phyloP scores from a whole-genome alignment of 768 basidiomycete genomes.

The Lanmaoa rubissima region DNA sequence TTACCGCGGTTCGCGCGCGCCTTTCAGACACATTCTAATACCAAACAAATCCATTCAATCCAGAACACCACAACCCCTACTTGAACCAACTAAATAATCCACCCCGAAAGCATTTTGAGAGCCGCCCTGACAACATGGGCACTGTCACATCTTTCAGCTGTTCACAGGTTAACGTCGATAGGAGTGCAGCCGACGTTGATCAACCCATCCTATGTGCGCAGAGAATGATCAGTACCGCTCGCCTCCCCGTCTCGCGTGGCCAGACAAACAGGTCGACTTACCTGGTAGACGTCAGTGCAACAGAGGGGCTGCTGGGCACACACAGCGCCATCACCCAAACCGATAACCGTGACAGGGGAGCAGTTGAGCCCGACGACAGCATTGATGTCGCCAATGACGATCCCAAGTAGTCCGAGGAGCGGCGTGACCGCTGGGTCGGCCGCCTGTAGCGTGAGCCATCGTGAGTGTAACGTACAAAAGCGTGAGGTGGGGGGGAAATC shows the following conservation, averaged over 20 bases:
- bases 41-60: not conserved
- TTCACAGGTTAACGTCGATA: slow-evolving; percentile 2
- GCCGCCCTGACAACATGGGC: not conserved
- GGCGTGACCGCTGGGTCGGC: not conserved
- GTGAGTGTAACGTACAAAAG: not conserved
- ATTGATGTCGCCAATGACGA: not conserved
- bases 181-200: slow-evolving; percentile 15
- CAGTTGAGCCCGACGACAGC: slow-evolving; percentile 11
- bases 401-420: not conserved
- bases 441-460: not conserved
- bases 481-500: not conserved
- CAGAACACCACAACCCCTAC: not conserved
- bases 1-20: not conserved
- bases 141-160: not conserved
- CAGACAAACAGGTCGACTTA: not conserved
- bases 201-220: slow-evolving; percentile 1
- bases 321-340: not conserved
- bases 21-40: not conserved
- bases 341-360: not conserved
- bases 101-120: not conserved
- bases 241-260: too few relatives aligned
- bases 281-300: slow-evolving; percentile 8
- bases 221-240: not conserved
- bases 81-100: not conserved
- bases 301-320: slow-evolving; percentile 15